Conservation (phyloP, 257 asterid species). For the Nemophila menziesii region DNA sequence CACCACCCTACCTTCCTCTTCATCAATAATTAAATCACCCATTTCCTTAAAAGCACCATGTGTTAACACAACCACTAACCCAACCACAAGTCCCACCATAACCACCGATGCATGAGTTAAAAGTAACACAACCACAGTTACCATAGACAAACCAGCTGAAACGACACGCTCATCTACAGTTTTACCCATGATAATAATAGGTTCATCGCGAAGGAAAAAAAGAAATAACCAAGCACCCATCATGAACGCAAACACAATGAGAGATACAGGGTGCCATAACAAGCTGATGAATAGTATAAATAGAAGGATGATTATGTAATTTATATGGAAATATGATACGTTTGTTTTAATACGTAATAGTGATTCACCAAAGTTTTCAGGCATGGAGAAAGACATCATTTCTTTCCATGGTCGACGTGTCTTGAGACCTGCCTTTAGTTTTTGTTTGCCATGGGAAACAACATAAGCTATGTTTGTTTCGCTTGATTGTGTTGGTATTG, state of each 20-base stretch:
- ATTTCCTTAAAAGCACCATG: conserved; percentile 26
- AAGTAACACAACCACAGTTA: conserved; percentile 22
- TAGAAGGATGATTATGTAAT: conserved; percentile 23
- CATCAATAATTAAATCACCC: conserved; percentile 15
- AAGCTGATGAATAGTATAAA: conserved; percentile 25
- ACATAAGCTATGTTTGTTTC: neutral
- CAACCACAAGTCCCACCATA: conserved; percentile 14
- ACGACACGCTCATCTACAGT: conserved; percentile 25
- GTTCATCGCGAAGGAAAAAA: conserved; percentile 28
- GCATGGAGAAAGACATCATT: conserved; percentile 21
- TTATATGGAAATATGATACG: conserved; percentile 27
- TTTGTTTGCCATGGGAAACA: conserved; percentile 7
- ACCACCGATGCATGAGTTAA: conserved; percentile 17
- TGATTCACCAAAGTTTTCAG: conserved; percentile 17
- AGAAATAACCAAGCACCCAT: conserved; percentile 27
- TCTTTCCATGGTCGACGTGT: conserved; percentile 34
- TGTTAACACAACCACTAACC: conserved; percentile 12
- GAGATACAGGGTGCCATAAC: conserved; percentile 27
- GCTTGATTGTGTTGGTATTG: conserved; percentile 16
- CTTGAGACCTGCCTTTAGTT: conserved; percentile 18
- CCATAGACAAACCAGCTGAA: conserved; percentile 15
- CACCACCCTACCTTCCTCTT: conserved; percentile 10
- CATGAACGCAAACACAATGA: conserved; percentile 19
- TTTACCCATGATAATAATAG: conserved; percentile 17
- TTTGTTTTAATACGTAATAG: conserved; percentile 24